These are phyloP conservation scores for Mucuna pruriens DNA, from an alignment of 306 rosid species.

Conservation along the genomic window DNA sequence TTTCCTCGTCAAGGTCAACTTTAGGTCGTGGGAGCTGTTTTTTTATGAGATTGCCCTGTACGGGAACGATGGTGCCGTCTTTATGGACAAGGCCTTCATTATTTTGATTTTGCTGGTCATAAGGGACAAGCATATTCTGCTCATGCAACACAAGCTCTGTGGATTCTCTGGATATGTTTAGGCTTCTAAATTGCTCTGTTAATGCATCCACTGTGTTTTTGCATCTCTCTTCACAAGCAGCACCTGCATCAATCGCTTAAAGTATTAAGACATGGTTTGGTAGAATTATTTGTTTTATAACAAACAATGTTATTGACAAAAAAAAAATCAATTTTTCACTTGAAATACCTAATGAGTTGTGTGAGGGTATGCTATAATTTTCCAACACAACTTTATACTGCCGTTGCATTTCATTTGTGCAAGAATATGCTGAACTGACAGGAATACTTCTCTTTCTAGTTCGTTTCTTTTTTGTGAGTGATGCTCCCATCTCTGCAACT, in stretches of 20 bases:
- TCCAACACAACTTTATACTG: slow-evolving; percentile 36
- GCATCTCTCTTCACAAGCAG: slow-evolving; percentile 39
- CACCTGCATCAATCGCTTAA: slow-evolving; percentile 52
- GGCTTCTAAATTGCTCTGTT: slow-evolving; percentile 53
- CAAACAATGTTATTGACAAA: slow-evolving; percentile 23
- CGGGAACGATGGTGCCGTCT: slow-evolving; percentile 67
- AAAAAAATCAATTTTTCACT: background rate
- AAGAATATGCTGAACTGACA: slow-evolving; percentile 43
- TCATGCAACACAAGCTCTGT: slow-evolving; percentile 48
- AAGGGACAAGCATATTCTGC: slow-evolving; percentile 64
- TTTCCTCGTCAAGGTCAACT: slow-evolving; percentile 91
- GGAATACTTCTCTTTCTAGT: slow-evolving; percentile 53
- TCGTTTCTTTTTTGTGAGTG: slow-evolving; percentile 67
- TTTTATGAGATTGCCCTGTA: slow-evolving; percentile 58
- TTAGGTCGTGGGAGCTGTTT: slow-evolving; percentile 79
- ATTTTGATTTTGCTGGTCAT: slow-evolving; percentile 47
- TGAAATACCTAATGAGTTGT: slow-evolving; percentile 59
- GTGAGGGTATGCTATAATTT: slow-evolving; percentile 35
- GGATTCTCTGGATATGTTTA: slow-evolving; percentile 61
- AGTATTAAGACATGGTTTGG: slow-evolving; percentile 12
- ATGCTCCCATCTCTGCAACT: slow-evolving; percentile 49
- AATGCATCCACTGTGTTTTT: slow-evolving; percentile 53
- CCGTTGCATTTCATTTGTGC: slow-evolving; percentile 43
- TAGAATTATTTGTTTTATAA: slow-evolving; percentile 30
- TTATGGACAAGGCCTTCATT: slow-evolving; percentile 53